Evolutionary conservation across 345 rosid species (phyloP).

Genomic region (Aurinia saxatilis): DNA sequence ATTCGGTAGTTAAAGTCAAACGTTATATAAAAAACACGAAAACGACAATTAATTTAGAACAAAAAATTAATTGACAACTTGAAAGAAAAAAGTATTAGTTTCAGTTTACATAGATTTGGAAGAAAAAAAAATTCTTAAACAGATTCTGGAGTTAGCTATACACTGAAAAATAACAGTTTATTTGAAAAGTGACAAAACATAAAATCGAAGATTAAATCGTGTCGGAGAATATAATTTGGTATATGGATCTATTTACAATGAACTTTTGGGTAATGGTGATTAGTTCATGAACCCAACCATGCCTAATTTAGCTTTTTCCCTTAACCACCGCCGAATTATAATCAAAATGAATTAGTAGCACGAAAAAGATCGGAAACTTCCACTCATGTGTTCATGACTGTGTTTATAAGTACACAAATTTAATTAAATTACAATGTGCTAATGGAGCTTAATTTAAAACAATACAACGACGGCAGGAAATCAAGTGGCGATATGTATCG

Average conservation of each 20-base stretch:
- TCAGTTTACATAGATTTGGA: neutral
- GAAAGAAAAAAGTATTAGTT: too few species aligned
- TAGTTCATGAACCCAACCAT: slow-evolving; percentile 29
- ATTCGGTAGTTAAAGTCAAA: too few species aligned
- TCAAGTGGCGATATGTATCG: too few species aligned
- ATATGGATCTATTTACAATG: slow-evolving; percentile 14
- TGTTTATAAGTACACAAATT: slow-evolving; percentile 8
- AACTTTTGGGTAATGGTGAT: slow-evolving; percentile 12
- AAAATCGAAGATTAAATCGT: neutral
- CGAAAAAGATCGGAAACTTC: slow-evolving; percentile 29
- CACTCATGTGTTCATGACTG: slow-evolving; percentile 22
- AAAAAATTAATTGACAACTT: too few species aligned
- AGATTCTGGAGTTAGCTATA: neutral
- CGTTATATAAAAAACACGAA: too few species aligned
- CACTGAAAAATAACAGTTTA: neutral
- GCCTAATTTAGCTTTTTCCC: slow-evolving; percentile 22
- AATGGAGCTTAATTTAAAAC: slow-evolving; percentile 4
- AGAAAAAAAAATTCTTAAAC: too few species aligned
- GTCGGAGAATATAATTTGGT: slow-evolving; percentile 19
- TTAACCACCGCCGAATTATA: slow-evolving; percentile 24
- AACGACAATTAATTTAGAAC: too few species aligned
- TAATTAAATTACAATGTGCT: neutral
- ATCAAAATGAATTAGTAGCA: slow-evolving; percentile 14
- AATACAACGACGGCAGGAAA: too few species aligned
- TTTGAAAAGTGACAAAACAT: slow-evolving; percentile 9